Percentiles rank a stretch among this genome's conserved stretches.
Conservation (phyloP, 139 green algal genomes). For the Closterium sp. region DNA sequence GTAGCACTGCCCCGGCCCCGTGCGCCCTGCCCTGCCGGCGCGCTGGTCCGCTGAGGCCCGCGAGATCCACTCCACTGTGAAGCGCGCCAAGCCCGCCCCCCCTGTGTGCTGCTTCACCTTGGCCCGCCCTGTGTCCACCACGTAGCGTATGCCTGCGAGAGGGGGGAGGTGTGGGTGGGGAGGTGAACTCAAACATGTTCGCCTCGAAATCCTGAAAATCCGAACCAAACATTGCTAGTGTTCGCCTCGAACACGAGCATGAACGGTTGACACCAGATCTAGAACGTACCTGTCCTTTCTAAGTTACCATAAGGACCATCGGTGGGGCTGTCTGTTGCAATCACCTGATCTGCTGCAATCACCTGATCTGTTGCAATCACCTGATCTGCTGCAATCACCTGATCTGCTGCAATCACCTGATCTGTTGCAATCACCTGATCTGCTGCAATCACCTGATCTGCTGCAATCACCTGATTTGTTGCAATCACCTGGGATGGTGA, state of each 20-base stretch:
- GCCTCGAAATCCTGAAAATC: no score
- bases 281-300: no score
- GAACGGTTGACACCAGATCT: no score
- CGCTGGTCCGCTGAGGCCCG: slow-evolving; percentile 71
- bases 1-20: slow-evolving; percentile 71
- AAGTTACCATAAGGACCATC: no score
- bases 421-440: not conserved
- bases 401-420: not conserved
- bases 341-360: not conserved
- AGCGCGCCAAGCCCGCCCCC: slow-evolving; percentile 71
- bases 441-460: not conserved
- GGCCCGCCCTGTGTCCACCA: slow-evolving; percentile 72
- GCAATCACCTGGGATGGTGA: slow-evolving; percentile 87
- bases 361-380: not conserved
- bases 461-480: not conserved
- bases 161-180: no score
- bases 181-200: no score
- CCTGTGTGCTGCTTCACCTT: slow-evolving; percentile 85
- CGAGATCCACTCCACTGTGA: slow-evolving; percentile 62
- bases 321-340: no score
- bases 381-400: not conserved
- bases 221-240: no score
- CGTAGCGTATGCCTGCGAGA: slow-evolving; percentile 25
- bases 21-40: slow-evolving; percentile 71
- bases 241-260: no score